Evolutionary conservation across 148 eudicot species (phyloP).

Genomic region (Chenopodium suecicum): DNA sequence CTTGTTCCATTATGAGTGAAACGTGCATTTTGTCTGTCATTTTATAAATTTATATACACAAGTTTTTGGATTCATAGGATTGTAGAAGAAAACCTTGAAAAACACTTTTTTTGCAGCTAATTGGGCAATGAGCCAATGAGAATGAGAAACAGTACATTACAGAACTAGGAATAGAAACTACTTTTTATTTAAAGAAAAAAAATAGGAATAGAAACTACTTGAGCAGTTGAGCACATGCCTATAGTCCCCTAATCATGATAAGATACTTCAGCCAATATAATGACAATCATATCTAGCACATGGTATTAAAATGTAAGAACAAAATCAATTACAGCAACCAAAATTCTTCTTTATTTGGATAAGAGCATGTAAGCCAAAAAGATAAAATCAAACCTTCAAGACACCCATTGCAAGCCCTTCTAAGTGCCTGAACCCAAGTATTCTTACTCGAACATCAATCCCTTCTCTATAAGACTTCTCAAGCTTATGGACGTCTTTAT

Average conservation of each 20-base stretch:
- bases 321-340: not conserved
- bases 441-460: slow-evolving; percentile 65
- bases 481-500: slow-evolving; percentile 61
- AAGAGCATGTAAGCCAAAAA: not conserved
- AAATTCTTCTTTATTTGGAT: not conserved
- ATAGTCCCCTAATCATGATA: not conserved
- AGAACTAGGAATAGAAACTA: not conserved
- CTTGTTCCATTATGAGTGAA: not conserved
- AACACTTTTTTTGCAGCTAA: not conserved
- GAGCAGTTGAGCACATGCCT: not conserved
- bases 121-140: not conserved
- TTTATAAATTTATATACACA: not conserved
- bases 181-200: not conserved
- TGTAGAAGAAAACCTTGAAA: not conserved
- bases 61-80: not conserved
- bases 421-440: slow-evolving; percentile 86
- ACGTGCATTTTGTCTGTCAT: not conserved
- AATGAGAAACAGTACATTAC: not conserved
- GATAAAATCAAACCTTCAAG: slow-evolving; percentile 57
- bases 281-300: not conserved
- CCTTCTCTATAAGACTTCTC: slow-evolving; percentile 88
- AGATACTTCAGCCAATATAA: not conserved
- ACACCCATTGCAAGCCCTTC: slow-evolving; percentile 93
- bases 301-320: not conserved
- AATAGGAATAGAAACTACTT: not conserved